phyloP scores from a whole-genome alignment of 2,329 filamentous ascomycete species.

The Stromatinia cepivora region DNA sequence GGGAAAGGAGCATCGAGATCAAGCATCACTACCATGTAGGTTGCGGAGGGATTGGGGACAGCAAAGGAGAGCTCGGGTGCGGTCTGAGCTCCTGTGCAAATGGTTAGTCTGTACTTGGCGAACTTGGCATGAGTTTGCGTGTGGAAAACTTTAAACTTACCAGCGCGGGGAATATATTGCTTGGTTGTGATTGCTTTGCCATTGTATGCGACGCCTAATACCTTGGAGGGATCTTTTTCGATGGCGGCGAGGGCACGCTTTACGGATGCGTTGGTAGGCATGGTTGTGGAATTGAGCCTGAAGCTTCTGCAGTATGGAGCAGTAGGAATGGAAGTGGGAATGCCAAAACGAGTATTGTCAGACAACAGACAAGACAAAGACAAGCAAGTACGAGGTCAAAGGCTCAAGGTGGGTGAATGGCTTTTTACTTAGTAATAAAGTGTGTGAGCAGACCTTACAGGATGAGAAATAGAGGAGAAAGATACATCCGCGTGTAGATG shows the following conservation, averaged over 20 bases:
- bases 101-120: not conserved
- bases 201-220: constrained; percentile 41
- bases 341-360: not conserved
- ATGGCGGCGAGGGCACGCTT: constrained; percentile 15
- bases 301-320: not conserved
- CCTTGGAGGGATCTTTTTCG: constrained; percentile 39
- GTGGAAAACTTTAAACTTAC: constrained; percentile 29
- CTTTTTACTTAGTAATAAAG: not conserved
- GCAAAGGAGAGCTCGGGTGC: constrained; percentile 30
- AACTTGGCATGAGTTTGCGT: not conserved
- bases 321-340: not conserved
- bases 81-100: constrained; percentile 31
- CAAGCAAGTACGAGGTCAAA: not conserved
- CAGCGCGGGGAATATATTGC: constrained; percentile 40
- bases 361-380: not conserved
- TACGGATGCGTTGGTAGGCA: constrained; percentile 25
- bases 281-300: not conserved
- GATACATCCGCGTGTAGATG: not conserved
- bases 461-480: not conserved
- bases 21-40: constrained; percentile 46
- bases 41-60: constrained; percentile 26
- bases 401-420: too few relatives aligned
- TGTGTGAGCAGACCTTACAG: not conserved
- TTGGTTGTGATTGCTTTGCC: constrained; percentile 38
- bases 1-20: constrained; percentile 52